These are phyloP conservation scores for Mallotus repandus DNA, from an alignment of 441 rosid genomes.

Conservation along the genomic window DNA sequence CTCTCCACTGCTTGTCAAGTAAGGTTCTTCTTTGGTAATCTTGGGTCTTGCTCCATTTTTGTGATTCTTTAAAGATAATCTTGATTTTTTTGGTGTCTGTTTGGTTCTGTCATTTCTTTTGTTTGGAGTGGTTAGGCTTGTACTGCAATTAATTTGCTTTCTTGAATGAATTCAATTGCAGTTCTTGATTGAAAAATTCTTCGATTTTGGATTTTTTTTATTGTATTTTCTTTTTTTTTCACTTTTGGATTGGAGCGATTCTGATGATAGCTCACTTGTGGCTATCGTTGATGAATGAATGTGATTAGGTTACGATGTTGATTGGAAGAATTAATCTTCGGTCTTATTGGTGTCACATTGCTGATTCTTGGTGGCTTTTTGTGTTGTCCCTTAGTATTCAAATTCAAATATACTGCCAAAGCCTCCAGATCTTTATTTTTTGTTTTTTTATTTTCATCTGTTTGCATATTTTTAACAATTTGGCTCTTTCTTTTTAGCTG, in stretches of 20 bases:
- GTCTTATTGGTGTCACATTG: neutral
- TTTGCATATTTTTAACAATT: neutral
- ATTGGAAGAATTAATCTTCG: neutral
- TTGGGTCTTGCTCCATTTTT: neutral
- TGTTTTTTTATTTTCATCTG: neutral
- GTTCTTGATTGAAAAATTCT: neutral
- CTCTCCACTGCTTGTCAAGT: constrained; percentile 14
- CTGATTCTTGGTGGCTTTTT: neutral
- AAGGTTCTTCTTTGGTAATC: neutral
- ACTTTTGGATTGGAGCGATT: too few species aligned
- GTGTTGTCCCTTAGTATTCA: neutral
- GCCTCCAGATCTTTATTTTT: neutral
- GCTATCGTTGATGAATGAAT: neutral
- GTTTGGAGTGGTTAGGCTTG: neutral
- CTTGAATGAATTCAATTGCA: neutral
- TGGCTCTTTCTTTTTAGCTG: neutral
- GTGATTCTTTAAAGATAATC: neutral
- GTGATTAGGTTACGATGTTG: neutral
- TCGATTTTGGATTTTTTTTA: neutral
- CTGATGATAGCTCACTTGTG: too few species aligned
- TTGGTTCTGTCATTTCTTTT: neutral
- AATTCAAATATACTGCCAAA: neutral
- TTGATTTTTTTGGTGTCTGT: neutral
- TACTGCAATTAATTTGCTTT: neutral
- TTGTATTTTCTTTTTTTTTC: neutral